phyloP scores from a whole-genome alignment of 2,329 filamentous ascomycete species.

The Paradendryphiella salina region DNA sequence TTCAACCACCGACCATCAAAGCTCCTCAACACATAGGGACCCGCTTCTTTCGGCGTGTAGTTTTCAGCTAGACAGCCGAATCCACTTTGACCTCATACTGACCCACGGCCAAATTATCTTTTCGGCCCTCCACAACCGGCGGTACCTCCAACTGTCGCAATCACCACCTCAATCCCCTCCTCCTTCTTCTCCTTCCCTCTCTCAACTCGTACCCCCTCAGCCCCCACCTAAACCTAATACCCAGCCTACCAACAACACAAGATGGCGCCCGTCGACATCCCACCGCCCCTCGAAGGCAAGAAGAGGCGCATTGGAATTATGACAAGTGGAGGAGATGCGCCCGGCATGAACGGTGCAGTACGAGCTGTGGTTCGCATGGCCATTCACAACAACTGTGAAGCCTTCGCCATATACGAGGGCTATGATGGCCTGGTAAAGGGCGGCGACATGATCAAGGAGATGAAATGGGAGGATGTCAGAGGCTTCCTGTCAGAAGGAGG shows the following conservation, averaged over 20 bases:
- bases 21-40: conserved; percentile 31
- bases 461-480: conserved; percentile 91
- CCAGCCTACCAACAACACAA: conserved; percentile 4
- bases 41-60: conserved; percentile 23
- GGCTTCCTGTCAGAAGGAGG: conserved; percentile 93
- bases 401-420: conserved; percentile 72
- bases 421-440: conserved; percentile 94
- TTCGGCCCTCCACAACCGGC: conserved; percentile 10
- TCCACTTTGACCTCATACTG: conserved; percentile 34
- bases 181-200: conserved; percentile 3
- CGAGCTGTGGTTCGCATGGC: conserved; percentile 89
- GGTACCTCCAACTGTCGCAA: conserved; percentile 12
- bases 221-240: conserved; percentile 6
- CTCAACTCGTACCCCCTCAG: background rate
- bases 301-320: conserved; percentile 80
- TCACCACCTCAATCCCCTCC: conserved; percentile 1
- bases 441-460: conserved; percentile 81
- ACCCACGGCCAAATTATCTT: conserved; percentile 20
- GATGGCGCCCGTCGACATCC: conserved; percentile 40
- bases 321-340: conserved; percentile 92
- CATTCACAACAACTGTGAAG: conserved; percentile 68
- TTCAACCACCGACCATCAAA: conserved; percentile 8
- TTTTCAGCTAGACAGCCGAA: conserved; percentile 21
- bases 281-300: conserved; percentile 49
- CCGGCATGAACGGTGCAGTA: conserved; percentile 91